Base-by-base conservation (phyloP, 1,284 basidiomycete genomes). In the Melampsora larici-populina region DNA sequence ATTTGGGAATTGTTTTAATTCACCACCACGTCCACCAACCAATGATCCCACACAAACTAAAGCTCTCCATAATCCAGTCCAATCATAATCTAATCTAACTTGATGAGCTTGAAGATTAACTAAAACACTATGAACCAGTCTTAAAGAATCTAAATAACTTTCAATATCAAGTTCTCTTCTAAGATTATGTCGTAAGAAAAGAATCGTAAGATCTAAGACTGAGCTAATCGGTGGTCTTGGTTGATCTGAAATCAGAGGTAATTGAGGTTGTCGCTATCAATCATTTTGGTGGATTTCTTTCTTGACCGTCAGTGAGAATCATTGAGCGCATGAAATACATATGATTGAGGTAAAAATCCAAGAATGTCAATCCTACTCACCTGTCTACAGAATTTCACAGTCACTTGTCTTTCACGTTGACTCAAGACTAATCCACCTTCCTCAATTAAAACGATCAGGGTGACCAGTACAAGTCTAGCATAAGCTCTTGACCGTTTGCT, bases 381-480 rank as follows among this genome's bases (percentile, higher is more conserved):
- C 76, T 82, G 81, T 43, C 81, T 73, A 72, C 81, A 82, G 26
- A 82, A 69, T 64, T 80, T 43, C 0, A 82, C 72, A 13, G 70
- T 64, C 8, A 79, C 78, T 31, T 29, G 70, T 2, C 58, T 64
- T n/a, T 71, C 66, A 24, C 9, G 13, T 31, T 79, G 70, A 58
- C 81, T 70, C 51, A 80, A 78, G 2, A 79, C 79, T n/a, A 80
- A 79, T 11, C 73, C 64, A 49, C 79, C 81, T 51, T 83, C 81
- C 66, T 83, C 82, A 58, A 81, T 80, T 18, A 83, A 78, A 21
- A 82, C 55, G n/a, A 78, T 79, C n/a, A 82, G 62, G 18, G 80
- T 60, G 24, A 80, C 74, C 21, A 82, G 79, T 24, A 55, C 40
- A 0, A 83, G 78, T 17, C 80, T 74, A 3, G 80, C 76, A 78